Evolutionary conservation across 352 stramenopile species (phyloP).

Genomic region (Phytophthora melonis): DNA sequence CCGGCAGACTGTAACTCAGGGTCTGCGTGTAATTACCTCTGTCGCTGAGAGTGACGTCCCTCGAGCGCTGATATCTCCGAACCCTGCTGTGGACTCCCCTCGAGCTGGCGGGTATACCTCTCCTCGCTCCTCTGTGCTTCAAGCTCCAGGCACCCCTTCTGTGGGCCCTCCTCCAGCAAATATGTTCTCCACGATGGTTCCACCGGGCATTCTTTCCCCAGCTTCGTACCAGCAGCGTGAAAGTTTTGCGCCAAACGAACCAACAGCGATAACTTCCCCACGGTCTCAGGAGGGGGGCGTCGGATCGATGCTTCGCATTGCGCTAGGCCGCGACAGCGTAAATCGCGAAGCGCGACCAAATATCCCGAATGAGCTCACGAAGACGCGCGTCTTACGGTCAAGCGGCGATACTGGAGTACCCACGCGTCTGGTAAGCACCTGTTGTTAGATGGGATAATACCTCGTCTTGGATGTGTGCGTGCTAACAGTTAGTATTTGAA

Average conservation of each 20-base stretch:
- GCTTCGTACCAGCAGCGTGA: constrained; percentile 87
- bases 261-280: constrained; percentile 20
- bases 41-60: constrained; percentile 85
- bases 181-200: constrained; percentile 61
- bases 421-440: constrained; percentile 30
- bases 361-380: constrained; percentile 45
- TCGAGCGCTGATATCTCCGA: constrained; percentile 83
- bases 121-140: constrained; percentile 75
- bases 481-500: constrained; percentile 6
- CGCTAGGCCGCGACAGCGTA: constrained; percentile 76
- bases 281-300: constrained; percentile 48
- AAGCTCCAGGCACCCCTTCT: constrained; percentile 75
- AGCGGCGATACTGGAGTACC: constrained; percentile 29
- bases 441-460: not conserved
- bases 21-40: constrained; percentile 84
- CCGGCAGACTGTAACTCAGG: constrained; percentile 61
- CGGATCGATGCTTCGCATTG: constrained; percentile 78
- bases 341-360: constrained; percentile 53
- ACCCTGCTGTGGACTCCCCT: constrained; percentile 87
- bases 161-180: constrained; percentile 56
- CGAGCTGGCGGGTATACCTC: constrained; percentile 80
- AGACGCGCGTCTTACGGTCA: constrained; percentile 45
- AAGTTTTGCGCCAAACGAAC: constrained; percentile 55
- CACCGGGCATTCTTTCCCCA: constrained; percentile 66
- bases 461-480: not conserved